These are phyloP conservation scores for Blastocystis sp. DNA, from an alignment of 352 stramenopile species.

Conservation along the genomic window DNA sequence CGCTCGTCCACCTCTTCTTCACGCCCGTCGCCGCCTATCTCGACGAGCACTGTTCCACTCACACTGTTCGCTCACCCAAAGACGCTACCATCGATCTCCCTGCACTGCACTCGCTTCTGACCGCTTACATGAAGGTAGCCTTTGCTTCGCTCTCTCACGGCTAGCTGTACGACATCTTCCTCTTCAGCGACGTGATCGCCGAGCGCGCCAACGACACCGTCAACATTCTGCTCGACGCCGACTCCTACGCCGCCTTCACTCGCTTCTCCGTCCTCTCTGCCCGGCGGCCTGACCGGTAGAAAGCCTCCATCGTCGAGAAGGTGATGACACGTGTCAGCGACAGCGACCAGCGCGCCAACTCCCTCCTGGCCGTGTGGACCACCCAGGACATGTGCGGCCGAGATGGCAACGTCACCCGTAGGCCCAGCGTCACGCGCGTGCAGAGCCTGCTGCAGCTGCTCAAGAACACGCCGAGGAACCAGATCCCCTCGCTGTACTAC, in stretches of 20 bases:
- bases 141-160: neutral
- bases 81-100: neutral
- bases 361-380: neutral
- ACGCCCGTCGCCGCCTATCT: neutral
- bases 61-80: neutral
- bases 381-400: neutral
- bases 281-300: neutral
- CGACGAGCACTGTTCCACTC: neutral
- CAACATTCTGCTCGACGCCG: neutral
- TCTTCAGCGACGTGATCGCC: neutral
- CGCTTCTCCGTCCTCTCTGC: neutral
- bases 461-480: neutral
- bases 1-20: neutral
- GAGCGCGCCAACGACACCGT: neutral
- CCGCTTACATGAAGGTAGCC: neutral
- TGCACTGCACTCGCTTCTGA: neutral
- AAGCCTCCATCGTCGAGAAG: neutral
- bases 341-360: neutral
- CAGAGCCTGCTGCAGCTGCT: neutral
- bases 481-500: neutral
- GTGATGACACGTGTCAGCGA: constrained; percentile 3
- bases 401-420: neutral
- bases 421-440: neutral
- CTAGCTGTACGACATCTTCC: neutral
- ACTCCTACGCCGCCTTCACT: neutral